Evolutionary conservation across 176 grass and related monocot genomes (phyloP).

Genomic region (Oropetium thomaeum): DNA sequence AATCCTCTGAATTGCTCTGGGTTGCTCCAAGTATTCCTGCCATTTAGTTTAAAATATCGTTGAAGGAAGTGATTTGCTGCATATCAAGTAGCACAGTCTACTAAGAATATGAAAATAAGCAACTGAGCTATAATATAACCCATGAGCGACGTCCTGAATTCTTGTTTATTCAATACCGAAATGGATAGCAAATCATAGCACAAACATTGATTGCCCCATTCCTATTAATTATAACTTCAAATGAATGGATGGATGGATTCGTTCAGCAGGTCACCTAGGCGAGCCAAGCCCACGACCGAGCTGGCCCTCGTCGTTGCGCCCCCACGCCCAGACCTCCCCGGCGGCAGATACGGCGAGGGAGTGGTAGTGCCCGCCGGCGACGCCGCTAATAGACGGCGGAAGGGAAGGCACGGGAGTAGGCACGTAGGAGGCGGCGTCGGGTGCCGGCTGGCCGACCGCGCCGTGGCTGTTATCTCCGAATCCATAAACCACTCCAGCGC

Average conservation of each 20-base stretch:
- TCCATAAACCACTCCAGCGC: constrained; percentile 46
- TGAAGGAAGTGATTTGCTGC: background rate
- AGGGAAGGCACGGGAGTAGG: constrained; percentile 60
- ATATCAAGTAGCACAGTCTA: background rate
- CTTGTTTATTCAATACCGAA: background rate
- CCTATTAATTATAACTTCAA: background rate
- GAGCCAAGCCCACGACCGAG: constrained; percentile 58
- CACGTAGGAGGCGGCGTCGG: constrained; percentile 51
- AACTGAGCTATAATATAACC: background rate
- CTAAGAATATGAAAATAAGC: background rate
- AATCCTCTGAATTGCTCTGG: constrained; percentile 72
- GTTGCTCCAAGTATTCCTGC: constrained; percentile 69
- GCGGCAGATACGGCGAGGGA: constrained; percentile 59
- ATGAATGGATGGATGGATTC: background rate
- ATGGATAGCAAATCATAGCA: background rate
- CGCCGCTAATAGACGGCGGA: constrained; percentile 39
- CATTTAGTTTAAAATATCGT: background rate
- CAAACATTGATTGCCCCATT: background rate
- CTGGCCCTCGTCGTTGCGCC: constrained; percentile 81
- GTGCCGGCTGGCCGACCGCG: constrained; percentile 47
- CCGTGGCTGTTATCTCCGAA: constrained; percentile 87
- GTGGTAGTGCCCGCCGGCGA: constrained; percentile 76
- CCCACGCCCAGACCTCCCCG: constrained; percentile 87
- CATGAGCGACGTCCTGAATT: background rate
- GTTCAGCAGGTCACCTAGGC: constrained; percentile 36